A percentile compares a stretch with the other conserved stretches of the same genome.
Conservation (phyloP, 257 asterid genomes). For the Solanum tacnaense region DNA sequence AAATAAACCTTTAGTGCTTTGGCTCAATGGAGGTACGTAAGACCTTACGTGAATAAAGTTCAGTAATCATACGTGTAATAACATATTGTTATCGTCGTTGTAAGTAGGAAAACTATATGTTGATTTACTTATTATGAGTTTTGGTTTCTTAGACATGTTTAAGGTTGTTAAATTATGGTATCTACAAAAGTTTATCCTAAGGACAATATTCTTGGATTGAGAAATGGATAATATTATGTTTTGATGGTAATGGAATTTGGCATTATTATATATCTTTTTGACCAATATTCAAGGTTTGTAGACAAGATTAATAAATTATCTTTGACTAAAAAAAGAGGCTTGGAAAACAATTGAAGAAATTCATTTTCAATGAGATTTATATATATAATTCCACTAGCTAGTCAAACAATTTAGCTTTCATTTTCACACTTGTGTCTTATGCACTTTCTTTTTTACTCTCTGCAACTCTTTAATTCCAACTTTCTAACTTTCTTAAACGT, state of each 20-base stretch:
- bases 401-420: background rate
- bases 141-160: background rate
- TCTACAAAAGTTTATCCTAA: background rate
- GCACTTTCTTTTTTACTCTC: background rate
- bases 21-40: slow-evolving; percentile 89
- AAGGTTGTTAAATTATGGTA: background rate
- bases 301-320: background rate
- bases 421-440: background rate
- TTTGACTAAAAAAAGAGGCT: slow-evolving; percentile 1
- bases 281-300: background rate
- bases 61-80: background rate
- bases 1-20: slow-evolving; percentile 74
- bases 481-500: too few species aligned
- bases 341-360: background rate
- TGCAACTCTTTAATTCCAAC: too few species aligned
- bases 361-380: background rate
- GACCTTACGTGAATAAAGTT: background rate
- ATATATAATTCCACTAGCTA: background rate
- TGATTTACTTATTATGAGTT: background rate
- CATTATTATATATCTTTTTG: background rate
- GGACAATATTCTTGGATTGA: background rate
- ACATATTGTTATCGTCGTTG: background rate
- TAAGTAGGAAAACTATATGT: background rate
- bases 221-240: background rate
- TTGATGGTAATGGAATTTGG: background rate